Base-by-base conservation (phyloP, 2,329 filamentous ascomycete species). In the Knufia fluminis region DNA sequence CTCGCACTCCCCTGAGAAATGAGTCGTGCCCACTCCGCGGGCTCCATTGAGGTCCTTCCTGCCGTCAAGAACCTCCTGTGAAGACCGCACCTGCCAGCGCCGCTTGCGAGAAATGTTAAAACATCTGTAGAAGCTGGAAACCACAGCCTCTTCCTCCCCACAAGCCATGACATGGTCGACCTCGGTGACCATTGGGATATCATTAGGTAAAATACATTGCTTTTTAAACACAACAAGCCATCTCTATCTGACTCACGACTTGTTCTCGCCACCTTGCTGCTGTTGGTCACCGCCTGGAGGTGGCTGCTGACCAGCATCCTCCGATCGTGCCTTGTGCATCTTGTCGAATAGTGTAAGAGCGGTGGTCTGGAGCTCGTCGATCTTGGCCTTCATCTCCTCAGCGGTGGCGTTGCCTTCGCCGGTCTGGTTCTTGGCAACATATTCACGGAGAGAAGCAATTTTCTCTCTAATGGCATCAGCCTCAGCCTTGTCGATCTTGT, bases 331-430 rank as follows among this genome's bases (percentile, higher is more conserved):
- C 79, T 94, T 94, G 86, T 98, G 91, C 87, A 98, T 95, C 85
- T 97, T 96, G 77, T 97, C 92, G 71, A 98, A 97, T 65, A 97
- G 83, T 74, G 86, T 94, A 73, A 98, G 77, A 72, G 85, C 91
- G 60, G 91, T 87, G 69, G 85, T 86, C 77, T 97, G 92, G 66
- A 98, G 86, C 73, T 96, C 91, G 60, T 97, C 92, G 63, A 87
- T 94, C 87, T 96, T 96, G 76, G 87, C 82, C 86, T 97, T 97
- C 72, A 98, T 84, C 73, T 97, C 86, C 58, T 86, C 86, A 46
- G 90, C 86, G 54, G 88, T 94, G 64, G 86, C 81, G 55, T 76
- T 80, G 64, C 83, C 82, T 77, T 98, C 92, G 57, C 91, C 91
- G 63, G 87, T 80, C 77, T 96, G 91, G 79, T 81, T 94, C 83